Conservation (phyloP, 768 basidiomycete species). For the Cystobasidiopsis lactophilus region DNA sequence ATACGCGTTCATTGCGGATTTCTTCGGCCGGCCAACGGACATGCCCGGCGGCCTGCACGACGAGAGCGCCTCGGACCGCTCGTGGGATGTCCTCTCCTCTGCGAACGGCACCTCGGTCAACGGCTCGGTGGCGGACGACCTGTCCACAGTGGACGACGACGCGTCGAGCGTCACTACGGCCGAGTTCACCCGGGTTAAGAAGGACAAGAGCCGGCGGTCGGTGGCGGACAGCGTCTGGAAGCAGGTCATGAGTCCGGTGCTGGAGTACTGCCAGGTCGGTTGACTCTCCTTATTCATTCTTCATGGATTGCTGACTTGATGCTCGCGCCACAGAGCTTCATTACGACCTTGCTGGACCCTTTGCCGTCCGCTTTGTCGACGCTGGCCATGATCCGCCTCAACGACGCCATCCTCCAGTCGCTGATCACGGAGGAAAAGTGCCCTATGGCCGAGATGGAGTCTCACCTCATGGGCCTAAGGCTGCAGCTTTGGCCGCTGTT, state of each 20-base stretch:
- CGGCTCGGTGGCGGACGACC: not conserved
- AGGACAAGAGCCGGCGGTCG: slow-evolving; percentile 22
- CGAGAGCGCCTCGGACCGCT: not conserved
- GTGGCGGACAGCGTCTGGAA: slow-evolving; percentile 55
- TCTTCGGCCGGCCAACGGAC: slow-evolving; percentile 36
- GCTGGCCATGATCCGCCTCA: slow-evolving; percentile 74
- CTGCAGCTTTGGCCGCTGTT: slow-evolving; percentile 84
- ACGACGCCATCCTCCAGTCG: slow-evolving; percentile 53
- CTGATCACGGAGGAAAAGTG: slow-evolving; percentile 23
- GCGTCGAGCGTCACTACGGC: not conserved
- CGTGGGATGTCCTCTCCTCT: not conserved
- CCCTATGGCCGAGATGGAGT: slow-evolving; percentile 43
- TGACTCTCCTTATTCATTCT: not conserved
- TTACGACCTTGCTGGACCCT: slow-evolving; percentile 46
- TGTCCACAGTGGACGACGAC: not conserved
- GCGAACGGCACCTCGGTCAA: not conserved
- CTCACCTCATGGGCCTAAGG: slow-evolving; percentile 55
- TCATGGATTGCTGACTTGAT: not conserved
- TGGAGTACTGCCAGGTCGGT: slow-evolving; percentile 57
- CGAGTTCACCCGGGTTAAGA: slow-evolving; percentile 27
- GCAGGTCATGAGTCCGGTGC: slow-evolving; percentile 70
- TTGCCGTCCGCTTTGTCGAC: slow-evolving; percentile 43
- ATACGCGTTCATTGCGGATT: slow-evolving; percentile 62
- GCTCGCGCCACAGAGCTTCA: slow-evolving; percentile 37
- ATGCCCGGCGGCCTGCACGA: slow-evolving; percentile 1